Percentiles rank a stretch among this genome's conserved stretches.
These are phyloP conservation scores for Zanthoxylum bungeanum DNA, from an alignment of 345 rosid species.

Conservation along the genomic window DNA sequence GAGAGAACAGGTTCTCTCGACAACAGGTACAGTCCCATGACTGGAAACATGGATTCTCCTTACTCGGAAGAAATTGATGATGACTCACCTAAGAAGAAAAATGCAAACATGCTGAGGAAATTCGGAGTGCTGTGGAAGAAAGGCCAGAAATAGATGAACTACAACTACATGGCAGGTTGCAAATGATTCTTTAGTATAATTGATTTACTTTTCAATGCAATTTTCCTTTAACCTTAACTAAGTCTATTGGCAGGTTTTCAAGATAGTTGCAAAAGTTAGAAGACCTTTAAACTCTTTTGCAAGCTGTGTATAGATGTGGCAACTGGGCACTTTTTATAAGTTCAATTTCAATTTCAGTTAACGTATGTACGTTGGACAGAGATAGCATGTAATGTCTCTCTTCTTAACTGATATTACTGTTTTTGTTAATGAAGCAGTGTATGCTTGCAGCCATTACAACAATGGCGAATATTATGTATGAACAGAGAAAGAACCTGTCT, in stretches of 20 bases:
- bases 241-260: background rate
- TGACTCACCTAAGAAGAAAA: constrained; percentile 89
- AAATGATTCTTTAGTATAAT: background rate
- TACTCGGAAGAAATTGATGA: constrained; percentile 73
- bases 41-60: constrained; percentile 56
- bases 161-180: background rate
- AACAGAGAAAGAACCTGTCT: too few species aligned
- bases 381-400: background rate
- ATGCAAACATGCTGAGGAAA: constrained; percentile 85
- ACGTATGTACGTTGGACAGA: background rate
- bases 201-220: background rate
- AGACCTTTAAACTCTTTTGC: background rate
- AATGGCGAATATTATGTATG: background rate
- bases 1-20: constrained; percentile 66
- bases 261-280: background rate
- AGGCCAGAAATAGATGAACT: constrained; percentile 57
- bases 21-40: constrained; percentile 33
- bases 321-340: constrained; percentile 1
- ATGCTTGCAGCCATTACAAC: background rate
- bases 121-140: constrained; percentile 90
- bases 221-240: background rate
- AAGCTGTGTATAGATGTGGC: constrained; percentile 6
- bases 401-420: background rate
- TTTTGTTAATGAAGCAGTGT: background rate
- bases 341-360: constrained; percentile 8